Evolutionary conservation across 257 asterid genomes (phyloP).

Genomic region (Echium plantagineum): DNA sequence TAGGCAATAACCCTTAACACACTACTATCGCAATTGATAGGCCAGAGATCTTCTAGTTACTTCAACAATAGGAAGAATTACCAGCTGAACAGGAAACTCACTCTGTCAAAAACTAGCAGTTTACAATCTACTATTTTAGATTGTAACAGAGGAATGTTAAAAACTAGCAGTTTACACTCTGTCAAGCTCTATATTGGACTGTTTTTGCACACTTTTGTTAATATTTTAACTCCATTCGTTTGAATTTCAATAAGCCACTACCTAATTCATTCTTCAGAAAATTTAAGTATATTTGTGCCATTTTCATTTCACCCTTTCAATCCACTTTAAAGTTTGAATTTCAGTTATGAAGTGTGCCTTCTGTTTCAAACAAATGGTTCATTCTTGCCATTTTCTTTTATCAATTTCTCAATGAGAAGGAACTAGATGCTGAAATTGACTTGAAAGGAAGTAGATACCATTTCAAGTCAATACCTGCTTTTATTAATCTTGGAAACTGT

Average conservation of each 20-base stretch:
- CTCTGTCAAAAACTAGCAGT: too few species aligned
- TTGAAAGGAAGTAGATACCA: neutral
- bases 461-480: neutral
- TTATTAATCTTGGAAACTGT: neutral
- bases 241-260: neutral
- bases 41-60: neutral
- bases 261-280: too few species aligned
- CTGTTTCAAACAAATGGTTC: too few species aligned
- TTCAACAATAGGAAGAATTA: too few species aligned
- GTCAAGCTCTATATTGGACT: neutral
- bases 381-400: too few species aligned
- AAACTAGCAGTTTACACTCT: neutral
- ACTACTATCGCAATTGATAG: neutral
- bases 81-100: neutral
- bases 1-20: neutral
- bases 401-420: neutral
- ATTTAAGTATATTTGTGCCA: neutral
- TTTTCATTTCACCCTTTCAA: neutral
- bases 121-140: neutral
- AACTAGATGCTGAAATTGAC: neutral
- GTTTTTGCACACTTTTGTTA: neutral
- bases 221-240: too few species aligned
- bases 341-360: too few species aligned
- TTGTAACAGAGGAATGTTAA: neutral
- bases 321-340: neutral